Evolutionary conservation across 139 green algal genomes (phyloP), one percentile per base, ranked within the genome.

Genomic region (Tetraselmis chui): DNA sequence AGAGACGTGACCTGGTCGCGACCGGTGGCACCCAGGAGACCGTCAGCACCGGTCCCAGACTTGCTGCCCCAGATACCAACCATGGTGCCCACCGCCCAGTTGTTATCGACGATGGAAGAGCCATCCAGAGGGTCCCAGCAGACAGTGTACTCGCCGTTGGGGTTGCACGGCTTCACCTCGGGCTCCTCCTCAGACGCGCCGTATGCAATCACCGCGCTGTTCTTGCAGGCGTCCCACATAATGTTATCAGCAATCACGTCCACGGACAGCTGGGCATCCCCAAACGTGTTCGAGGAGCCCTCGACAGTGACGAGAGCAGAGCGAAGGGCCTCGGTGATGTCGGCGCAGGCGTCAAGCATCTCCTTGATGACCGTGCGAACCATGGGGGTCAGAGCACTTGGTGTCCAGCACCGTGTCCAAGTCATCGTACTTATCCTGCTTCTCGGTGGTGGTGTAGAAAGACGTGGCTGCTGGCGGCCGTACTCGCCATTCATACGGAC

Each of bases 51-150:
- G 76, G 83, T 80, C 32, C 83, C 83, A 23, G 83, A 82, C 31
- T 81, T 82, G 32, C 28, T 80, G 28, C 76, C 59, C 88, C 88
- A 92, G 31, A 91, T 86, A 5, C 88, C 88, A 76, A 92, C 87
- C 76, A 92, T 92, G 76, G 87, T 92, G 59, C 88, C 88, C 24
- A 92, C 88, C 27, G 88, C 89, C 80, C 89, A 92, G 87, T 92
- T 91, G 85, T 87, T 92, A 87, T 91, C 87, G 27, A 92, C 87
- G 78, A 92, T 92, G 85, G 81, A 88, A 74, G 80, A 87, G 58
- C 88, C 88, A 75, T 92, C 88, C 27, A 92, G 88, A 25, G 88
- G 88, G 59, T 92, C 88, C 76, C 89, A 92, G 76, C 83, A 87
- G n/a, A 92, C 88, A 67, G 86, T 90, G 89, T 89, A 92, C 32